Evolutionary conservation across 306 rosid genomes (phyloP), one percentile per base, ranked within the genome.

Genomic region (Dalbergia cultrata): DNA sequence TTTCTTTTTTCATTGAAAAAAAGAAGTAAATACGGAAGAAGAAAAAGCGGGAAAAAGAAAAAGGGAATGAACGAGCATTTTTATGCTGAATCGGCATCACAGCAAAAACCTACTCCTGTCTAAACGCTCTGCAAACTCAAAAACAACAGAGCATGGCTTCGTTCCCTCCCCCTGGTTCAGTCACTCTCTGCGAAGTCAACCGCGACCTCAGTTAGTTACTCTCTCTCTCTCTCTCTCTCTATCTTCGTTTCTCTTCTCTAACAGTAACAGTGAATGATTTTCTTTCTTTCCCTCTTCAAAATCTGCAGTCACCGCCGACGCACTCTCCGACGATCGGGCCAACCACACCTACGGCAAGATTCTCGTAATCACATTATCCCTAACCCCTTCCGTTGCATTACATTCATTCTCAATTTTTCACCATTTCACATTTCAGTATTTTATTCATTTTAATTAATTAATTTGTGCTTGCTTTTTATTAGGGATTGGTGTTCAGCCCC

Each of bases 401-500:
- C 31, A 26, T 26, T 26, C 31, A 26, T 26, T 26, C 0, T 26
- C 31, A 26, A 26, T 26, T 26, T 26, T 26, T 34, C 33, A 17
- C 34, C 0, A 37, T 37, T 61, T 16, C 57, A 16, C 17, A 14
- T 52, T 8, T 13, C 35, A 3, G 0, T 3, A 31, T 13, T 16
- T 33, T 59, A 37, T 56, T 19, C 9, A 3, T 18, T 18, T 34
- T 22, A 5, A 61, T 71, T 9, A 10, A 5, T 44, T 49, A 14
- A 5, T 59, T 18, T 19, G 61, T 19, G 17, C 50, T 37, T n/a
- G n/a, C 3, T 5, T 44, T 74, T 62, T 60, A 5, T 37, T 56
- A 95, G 99, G 99, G 97, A 73, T 86, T 89, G 87, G 89, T 89
- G 53, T 95, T 95, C 87, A 89, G 93, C 78, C 97, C 98, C 8